Evolutionary conservation across 345 rosid species (phyloP), one percentile per base, ranked within the genome.

Genomic region (Lumnitzera racemosa): DNA sequence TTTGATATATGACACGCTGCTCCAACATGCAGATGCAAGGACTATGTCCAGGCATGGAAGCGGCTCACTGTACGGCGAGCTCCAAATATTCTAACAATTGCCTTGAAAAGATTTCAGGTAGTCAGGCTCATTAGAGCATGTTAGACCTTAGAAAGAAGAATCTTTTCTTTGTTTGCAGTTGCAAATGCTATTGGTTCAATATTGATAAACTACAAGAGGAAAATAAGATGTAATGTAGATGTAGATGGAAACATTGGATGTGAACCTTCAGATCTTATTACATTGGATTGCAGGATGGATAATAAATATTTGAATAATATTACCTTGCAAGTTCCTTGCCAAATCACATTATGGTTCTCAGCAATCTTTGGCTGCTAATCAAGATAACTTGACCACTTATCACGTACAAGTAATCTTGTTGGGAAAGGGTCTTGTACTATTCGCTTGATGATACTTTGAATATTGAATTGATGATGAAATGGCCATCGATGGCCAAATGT

Each of bases 21-120:
- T 56, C 67, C 36, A 49, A 29, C 15, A 46, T 48, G 68, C 73
- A 69, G 73, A 47, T 69, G 73, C 58, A 63, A 63, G 53, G 73
- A 62, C 64, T 95, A 95, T 76, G 99, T 95, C 31, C 88, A 83
- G 83, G 99, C 97, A 65, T 90, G 87, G 81, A 95, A 95, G 81
- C 88, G 95, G 61, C 89, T 95, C 48, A 84, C 85, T 1, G 76
- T 95, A 53, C 74, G 70, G 36, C 71, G 61, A 14, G 84, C 91
- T 70, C 96, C 99, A 5, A 95, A 95, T 66, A 68, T 95, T 77
- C 97, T 95, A 47, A 95, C 99, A 7, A 76, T 95, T 80, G 95
- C 99, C 63, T 82, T 95, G 11, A 95, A 95, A 77, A 81, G 73
- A 69, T 69, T 69, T 53, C 73, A 69, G 73, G 73, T 69, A 10